Conservation (phyloP, 2,329 filamentous ascomycete species). For the Periconia digitata region DNA sequence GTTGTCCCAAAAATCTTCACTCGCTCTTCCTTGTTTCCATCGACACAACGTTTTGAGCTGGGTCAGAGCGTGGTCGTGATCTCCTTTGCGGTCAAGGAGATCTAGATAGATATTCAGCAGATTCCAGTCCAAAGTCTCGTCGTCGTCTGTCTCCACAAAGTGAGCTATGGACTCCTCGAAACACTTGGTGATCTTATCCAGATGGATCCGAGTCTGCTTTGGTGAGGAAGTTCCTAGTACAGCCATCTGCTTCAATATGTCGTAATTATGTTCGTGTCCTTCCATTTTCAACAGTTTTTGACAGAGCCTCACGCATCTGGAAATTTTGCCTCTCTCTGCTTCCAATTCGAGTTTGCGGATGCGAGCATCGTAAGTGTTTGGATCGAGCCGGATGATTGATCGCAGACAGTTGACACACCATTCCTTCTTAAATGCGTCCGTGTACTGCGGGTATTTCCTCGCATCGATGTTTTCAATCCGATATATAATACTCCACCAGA, state of each 20-base stretch:
- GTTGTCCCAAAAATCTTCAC: slow-evolving; percentile 77
- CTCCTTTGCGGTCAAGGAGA: slow-evolving; percentile 67
- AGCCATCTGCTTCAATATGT: slow-evolving; percentile 58
- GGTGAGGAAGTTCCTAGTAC: slow-evolving; percentile 57
- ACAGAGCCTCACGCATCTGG: slow-evolving; percentile 43
- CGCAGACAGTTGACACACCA: slow-evolving; percentile 35
- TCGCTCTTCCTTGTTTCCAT: slow-evolving; percentile 76
- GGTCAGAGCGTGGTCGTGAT: slow-evolving; percentile 66
- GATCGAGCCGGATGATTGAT: slow-evolving; percentile 56
- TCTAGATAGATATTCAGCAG: slow-evolving; percentile 86
- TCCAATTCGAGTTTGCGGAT: slow-evolving; percentile 59
- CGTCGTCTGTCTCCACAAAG: slow-evolving; percentile 49
- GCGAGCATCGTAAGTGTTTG: slow-evolving; percentile 55
- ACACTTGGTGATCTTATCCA: slow-evolving; percentile 50
- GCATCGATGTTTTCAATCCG: slow-evolving; percentile 53
- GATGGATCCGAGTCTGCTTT: slow-evolving; percentile 49
- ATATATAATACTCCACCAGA: slow-evolving; percentile 61
- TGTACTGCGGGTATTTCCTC: slow-evolving; percentile 29
- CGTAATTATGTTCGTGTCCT: slow-evolving; percentile 58
- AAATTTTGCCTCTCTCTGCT: slow-evolving; percentile 46
- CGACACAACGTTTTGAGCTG: slow-evolving; percentile 73
- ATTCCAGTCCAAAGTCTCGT: slow-evolving; percentile 66
- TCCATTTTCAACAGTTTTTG: slow-evolving; percentile 56
- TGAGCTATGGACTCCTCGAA: slow-evolving; percentile 58
- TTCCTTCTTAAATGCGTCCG: slow-evolving; percentile 27